phyloP scores from a whole-genome alignment of 768 basidiomycete species.

The Amanita polypyramis region DNA sequence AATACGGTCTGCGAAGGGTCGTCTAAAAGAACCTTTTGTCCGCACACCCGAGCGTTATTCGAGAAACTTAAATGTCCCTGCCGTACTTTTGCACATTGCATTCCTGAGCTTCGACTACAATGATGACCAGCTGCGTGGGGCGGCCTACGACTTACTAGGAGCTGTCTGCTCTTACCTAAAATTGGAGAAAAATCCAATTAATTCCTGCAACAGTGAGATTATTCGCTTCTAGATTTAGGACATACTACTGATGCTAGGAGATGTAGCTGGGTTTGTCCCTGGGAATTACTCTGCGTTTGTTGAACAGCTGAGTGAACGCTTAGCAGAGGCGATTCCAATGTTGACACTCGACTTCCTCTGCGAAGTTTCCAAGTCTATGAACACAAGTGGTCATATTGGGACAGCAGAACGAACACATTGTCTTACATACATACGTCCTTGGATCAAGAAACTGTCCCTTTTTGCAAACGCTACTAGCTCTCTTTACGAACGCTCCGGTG shows the following conservation, averaged over 20 bases:
- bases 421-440: conserved; percentile 77
- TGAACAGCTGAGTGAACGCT: conserved; percentile 53
- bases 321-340: conserved; percentile 67
- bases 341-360: conserved; percentile 82
- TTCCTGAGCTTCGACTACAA: conserved; percentile 66
- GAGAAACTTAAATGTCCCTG: conserved; percentile 75
- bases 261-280: conserved; percentile 57
- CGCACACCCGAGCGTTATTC: conserved; percentile 55
- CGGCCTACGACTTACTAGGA: conserved; percentile 71
- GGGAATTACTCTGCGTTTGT: conserved; percentile 57
- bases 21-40: conserved; percentile 44
- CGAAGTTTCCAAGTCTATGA: conserved; percentile 68
- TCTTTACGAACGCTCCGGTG: conserved; percentile 64
- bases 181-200: conserved; percentile 61
- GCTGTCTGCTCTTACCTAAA: conserved; percentile 71
- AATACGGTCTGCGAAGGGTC: conserved; percentile 67
- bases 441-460: conserved; percentile 71
- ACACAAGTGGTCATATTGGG: conserved; percentile 30
- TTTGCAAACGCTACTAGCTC: conserved; percentile 61
- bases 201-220: conserved; percentile 53
- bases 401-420: conserved; percentile 56
- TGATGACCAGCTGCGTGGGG: conserved; percentile 68
- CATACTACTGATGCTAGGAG: neutral
- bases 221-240: neutral
- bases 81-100: conserved; percentile 79